Base-by-base conservation (phyloP, 1,284 basidiomycete genomes). In the Fomitopsis betulina region DNA sequence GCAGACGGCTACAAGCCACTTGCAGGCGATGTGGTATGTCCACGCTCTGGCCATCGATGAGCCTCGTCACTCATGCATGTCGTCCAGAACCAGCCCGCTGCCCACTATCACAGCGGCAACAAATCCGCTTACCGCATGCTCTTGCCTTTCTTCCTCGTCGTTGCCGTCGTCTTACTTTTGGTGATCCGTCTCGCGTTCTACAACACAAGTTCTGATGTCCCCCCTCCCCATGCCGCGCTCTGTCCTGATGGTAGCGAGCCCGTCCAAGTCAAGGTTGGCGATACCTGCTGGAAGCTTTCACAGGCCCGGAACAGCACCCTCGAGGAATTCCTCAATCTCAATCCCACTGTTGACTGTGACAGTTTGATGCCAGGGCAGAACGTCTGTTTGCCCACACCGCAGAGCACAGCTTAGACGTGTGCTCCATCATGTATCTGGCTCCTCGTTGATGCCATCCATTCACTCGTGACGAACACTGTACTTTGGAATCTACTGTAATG, bases 131-230 rank as follows among this genome's bases (percentile, higher is more conserved):
- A 89, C 67, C 79, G 83, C 37, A 79, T 84, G 2, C 75, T 90
- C 5, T 85, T 89, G 65, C 87, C 88, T 15, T 91, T 89, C 76
- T 83, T 89, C 73, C 81, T 90, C 60, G 80, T 89, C 47, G 76
- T 91, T 56, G 80, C 79, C 17, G 85, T 86, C 58, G 63, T 83
- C 40, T 78, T 91, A 33, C 77, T 91, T 5, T 79, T 90, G 60
- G 74, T 86, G 59, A 86, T 83, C 79, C 83, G 86, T 19, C 77
- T 89, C 53, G 73, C 84, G 64, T 79, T 82, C 39, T 68, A 72
- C 50, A 67, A 77, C 52, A 60, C 75, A 43, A 57, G 70, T 15
- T 61, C 67, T 25, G 33, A 60, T 57, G 58, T 65, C 39, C 27
- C 55, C 57, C 45, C 54, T 6, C 59, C 75, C 70, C 37, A 62